A percentile compares a stretch with the other conserved stretches of the same genome.
phyloP scores from a whole-genome alignment of 768 basidiomycete genomes.

The Exidia glandulosa region DNA sequence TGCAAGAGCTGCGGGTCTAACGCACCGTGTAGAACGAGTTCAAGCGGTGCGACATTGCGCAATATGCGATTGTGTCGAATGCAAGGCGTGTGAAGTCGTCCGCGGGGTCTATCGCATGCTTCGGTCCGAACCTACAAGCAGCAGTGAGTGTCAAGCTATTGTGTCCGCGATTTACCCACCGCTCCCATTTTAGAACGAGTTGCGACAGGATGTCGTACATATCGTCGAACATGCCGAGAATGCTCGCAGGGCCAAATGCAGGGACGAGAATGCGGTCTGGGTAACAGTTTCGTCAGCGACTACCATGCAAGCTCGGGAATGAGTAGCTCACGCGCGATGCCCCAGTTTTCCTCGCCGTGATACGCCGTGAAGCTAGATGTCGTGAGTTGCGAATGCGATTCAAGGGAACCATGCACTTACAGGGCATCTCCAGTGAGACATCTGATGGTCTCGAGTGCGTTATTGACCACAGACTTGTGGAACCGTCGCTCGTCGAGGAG shows the following conservation, averaged over 20 bases:
- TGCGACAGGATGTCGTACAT: constrained; percentile 36
- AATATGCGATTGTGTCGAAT: constrained; percentile 35
- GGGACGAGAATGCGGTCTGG: constrained; percentile 28
- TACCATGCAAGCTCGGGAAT: background rate
- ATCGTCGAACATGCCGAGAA: constrained; percentile 36
- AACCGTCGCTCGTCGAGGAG: constrained; percentile 33
- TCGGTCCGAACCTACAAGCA: constrained; percentile 30
- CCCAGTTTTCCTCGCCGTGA: constrained; percentile 35
- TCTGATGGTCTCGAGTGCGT: constrained; percentile 24
- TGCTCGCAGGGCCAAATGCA: constrained; percentile 30
- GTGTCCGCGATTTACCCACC: constrained; percentile 14
- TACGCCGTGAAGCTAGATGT: constrained; percentile 21
- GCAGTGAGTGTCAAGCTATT: background rate
- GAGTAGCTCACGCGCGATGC: constrained; percentile 28
- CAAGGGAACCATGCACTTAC: constrained; percentile 10
- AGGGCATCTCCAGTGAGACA: constrained; percentile 30
- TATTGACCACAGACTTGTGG: constrained; percentile 24
- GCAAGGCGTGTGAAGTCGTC: constrained; percentile 39
- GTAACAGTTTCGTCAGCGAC: background rate
- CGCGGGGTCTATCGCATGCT: constrained; percentile 28
- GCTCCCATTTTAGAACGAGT: constrained; percentile 33
- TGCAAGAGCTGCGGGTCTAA: background rate
- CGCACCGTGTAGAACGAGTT: constrained; percentile 36
- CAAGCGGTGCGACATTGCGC: constrained; percentile 32
- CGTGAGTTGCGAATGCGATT: background rate